Base-by-base conservation (phyloP, 139 green algal genomes). In the Raphidocelis subcapitata region DNA sequence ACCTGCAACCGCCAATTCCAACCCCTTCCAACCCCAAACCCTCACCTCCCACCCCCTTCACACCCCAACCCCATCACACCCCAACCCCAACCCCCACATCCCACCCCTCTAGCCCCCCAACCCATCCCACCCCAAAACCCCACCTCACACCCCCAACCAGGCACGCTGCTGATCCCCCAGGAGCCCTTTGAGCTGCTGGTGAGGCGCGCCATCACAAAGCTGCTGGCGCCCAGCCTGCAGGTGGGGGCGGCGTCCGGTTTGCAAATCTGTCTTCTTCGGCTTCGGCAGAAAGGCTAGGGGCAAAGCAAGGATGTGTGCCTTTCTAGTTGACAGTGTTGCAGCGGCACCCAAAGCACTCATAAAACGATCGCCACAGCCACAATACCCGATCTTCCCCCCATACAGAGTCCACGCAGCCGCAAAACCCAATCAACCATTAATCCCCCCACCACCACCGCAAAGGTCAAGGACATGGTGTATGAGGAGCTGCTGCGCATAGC, bases 111-210 rank as follows among this genome's bases (percentile, higher is more conserved):
- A 62, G 8, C 10, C 26, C 47, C n/a, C n/a, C 66, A n/a, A 32
- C 54, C 55, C 32, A 20, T 26, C 46, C 59, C 29, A 31, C 57
- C 26, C 65, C 54, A 57, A 24, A 12, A 21, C n/a, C n/a, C n/a
- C n/a, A 15, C 79, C 65, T 4, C 65, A n/a, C 26, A 5, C 47
- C 65, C 65, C 47, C 49, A 49, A 3, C 3, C 49, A 83, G 92
- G 89, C 67, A 87, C 80, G 15, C 81, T 97, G 68, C 76, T 97
- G 16, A 93, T 98, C 46, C 93, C 91, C 4, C 90, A 98, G 80
- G 94, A 94, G 51, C 95, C 94, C 1, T 98, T 98, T 82, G 94
- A 98, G 88, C 77, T 98, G 74, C 81, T 98, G 57, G 88, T 94
- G 31, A 79, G 94, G 3, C 79, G 88, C 2, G 83, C 87, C 14